Percentiles rank a stretch among this genome's conserved stretches.
These are phyloP conservation scores for Aspergillus oerlinghausenensis DNA, from an alignment of 2,329 filamentous ascomycete species.

Conservation along the genomic window DNA sequence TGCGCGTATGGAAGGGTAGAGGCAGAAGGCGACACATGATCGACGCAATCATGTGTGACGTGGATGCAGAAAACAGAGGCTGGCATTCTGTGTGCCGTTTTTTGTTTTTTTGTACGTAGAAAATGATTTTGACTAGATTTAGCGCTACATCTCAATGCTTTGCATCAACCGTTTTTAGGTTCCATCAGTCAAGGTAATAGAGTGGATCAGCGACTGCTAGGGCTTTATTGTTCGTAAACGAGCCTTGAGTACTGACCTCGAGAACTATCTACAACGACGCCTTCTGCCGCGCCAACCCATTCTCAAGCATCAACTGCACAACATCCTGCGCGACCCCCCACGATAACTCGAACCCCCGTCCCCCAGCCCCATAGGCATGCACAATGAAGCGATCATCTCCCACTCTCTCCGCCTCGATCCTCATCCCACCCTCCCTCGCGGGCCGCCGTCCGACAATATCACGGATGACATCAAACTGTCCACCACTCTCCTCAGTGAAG, in stretches of 20 bases:
- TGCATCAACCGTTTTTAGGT: not conserved
- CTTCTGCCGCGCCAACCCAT: constrained; percentile 18
- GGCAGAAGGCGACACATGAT: constrained; percentile 17
- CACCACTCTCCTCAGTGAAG: constrained; percentile 30
- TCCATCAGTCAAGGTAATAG: not conserved
- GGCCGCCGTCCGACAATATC: constrained; percentile 46
- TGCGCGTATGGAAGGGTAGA: constrained; percentile 8
- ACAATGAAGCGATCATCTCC: constrained; percentile 31
- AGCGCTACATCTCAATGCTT: not conserved
- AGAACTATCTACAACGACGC: constrained; percentile 16
- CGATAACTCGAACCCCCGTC: constrained; percentile 58
- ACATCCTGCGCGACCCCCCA: constrained; percentile 57
- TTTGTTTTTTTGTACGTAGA: constrained; percentile 23
- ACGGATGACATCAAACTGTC: constrained; percentile 40
- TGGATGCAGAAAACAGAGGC: constrained; percentile 22
- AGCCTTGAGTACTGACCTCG: not conserved
- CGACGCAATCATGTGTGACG: constrained; percentile 23
- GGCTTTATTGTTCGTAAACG: not conserved
- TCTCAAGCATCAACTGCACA: constrained; percentile 33
- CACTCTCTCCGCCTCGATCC: constrained; percentile 49
- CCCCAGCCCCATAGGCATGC: constrained; percentile 58
- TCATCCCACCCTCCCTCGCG: constrained; percentile 44
- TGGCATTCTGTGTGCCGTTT: constrained; percentile 26
- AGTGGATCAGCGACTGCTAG: not conserved
- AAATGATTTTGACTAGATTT: constrained; percentile 23